A percentile compares a stretch with the other conserved stretches of the same genome.
Evolutionary conservation across 441 rosid genomes (phyloP).

Genomic region (Croton laevigatus): DNA sequence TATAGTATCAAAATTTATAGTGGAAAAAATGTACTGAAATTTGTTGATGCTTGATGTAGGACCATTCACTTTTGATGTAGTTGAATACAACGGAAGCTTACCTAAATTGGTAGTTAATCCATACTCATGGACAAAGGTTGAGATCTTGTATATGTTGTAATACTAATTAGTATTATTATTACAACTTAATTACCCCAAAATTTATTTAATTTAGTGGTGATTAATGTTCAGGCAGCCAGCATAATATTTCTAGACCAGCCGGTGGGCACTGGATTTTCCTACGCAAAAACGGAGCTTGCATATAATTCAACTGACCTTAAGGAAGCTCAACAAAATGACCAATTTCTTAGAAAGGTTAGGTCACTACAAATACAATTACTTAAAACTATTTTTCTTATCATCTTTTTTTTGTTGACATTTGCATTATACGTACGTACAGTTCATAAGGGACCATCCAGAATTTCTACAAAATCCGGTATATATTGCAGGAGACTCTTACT

Average conservation of each 20-base stretch:
- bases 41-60: slow-evolving; percentile 9
- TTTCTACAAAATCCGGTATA: slow-evolving; percentile 49
- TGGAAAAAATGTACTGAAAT: too few relatives aligned
- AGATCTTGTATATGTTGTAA: not conserved
- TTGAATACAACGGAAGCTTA: slow-evolving; percentile 39
- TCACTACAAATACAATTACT: not conserved
- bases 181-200: not conserved
- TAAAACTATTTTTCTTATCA: not conserved
- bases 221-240: slow-evolving; percentile 44
- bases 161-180: too few relatives aligned
- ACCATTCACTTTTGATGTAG: slow-evolving; percentile 17
- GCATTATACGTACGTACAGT: slow-evolving; percentile 33
- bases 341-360: slow-evolving; percentile 56
- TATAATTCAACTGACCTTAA: slow-evolving; percentile 35
- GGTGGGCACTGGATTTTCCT: slow-evolving; percentile 69
- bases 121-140: slow-evolving; percentile 71
- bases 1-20: too few relatives aligned
- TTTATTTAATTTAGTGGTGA: not conserved
- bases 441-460: slow-evolving; percentile 56
- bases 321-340: slow-evolving; percentile 36
- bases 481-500: slow-evolving; percentile 69
- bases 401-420: too few relatives aligned
- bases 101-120: slow-evolving; percentile 57
- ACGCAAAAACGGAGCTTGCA: slow-evolving; percentile 39
- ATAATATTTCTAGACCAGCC: slow-evolving; percentile 66